Conservation (phyloP, 371 early-diverging fungal species). For the Mucor mucedo region DNA sequence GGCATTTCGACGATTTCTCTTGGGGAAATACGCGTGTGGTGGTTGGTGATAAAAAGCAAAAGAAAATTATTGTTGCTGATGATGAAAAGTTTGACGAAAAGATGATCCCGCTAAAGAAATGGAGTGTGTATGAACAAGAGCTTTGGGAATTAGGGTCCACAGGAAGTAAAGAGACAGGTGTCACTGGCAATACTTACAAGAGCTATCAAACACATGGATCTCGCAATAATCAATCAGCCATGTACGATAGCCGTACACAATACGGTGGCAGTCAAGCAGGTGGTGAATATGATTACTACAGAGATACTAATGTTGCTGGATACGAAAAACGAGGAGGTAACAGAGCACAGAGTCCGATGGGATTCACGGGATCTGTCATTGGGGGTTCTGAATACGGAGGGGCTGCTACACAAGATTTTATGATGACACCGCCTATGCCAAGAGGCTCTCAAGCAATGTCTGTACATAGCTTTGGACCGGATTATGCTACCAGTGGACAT, state of each 20-base stretch:
- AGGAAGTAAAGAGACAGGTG: slow-evolving; percentile 59
- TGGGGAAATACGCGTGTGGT: slow-evolving; percentile 93
- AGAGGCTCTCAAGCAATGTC: slow-evolving; percentile 42
- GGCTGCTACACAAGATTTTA: slow-evolving; percentile 31
- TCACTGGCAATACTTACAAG: slow-evolving; percentile 48
- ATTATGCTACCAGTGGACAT: slow-evolving; percentile 23
- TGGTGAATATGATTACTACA: slow-evolving; percentile 55
- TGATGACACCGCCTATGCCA: slow-evolving; percentile 32
- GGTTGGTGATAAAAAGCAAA: slow-evolving; percentile 73
- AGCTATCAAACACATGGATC: slow-evolving; percentile 41
- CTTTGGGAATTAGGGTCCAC: slow-evolving; percentile 76
- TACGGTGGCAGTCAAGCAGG: slow-evolving; percentile 56
- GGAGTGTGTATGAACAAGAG: slow-evolving; percentile 91
- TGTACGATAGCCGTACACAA: slow-evolving; percentile 48
- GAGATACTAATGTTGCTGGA: slow-evolving; percentile 44
- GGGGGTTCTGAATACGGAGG: slow-evolving; percentile 44
- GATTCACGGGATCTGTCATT: slow-evolving; percentile 33
- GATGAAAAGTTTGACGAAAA: slow-evolving; percentile 84
- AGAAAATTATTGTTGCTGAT: slow-evolving; percentile 63
- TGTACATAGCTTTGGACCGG: slow-evolving; percentile 47
- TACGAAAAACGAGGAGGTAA: slow-evolving; percentile 26
- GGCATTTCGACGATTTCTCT: slow-evolving; percentile 93
- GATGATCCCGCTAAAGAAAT: slow-evolving; percentile 88
- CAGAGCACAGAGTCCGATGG: slow-evolving; percentile 42
- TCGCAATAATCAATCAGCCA: slow-evolving; percentile 34